Conservation (phyloP, 108 stramenopile genomes). For the Craspedostauros australis region DNA sequence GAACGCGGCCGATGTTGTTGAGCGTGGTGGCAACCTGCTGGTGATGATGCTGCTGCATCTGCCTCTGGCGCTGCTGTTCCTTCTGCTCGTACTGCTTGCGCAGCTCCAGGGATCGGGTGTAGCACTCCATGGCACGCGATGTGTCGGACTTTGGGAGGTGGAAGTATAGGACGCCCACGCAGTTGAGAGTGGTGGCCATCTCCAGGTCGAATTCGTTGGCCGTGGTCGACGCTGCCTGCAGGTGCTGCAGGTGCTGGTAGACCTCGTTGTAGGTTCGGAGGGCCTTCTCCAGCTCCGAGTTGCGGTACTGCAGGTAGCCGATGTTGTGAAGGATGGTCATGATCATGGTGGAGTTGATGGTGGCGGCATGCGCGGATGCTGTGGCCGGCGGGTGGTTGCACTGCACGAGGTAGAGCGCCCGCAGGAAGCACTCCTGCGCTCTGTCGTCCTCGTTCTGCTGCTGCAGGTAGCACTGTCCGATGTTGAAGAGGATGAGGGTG, state of each 20-base stretch:
- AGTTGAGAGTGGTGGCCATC: constrained; percentile 30
- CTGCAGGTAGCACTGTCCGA: constrained; percentile 31
- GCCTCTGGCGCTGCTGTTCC: neutral
- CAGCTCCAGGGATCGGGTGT: constrained; percentile 23
- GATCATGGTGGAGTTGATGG: constrained; percentile 4
- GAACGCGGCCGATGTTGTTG: constrained; percentile 60
- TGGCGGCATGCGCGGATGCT: too few species aligned
- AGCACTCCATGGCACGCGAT: constrained; percentile 35
- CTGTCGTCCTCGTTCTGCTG: constrained; percentile 21
- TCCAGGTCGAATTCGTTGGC: too few species aligned
- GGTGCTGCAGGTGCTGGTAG: constrained; percentile 4
- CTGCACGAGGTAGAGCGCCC: constrained; percentile 15
- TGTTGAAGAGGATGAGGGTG: constrained; percentile 42
- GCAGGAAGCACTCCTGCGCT: constrained; percentile 26
- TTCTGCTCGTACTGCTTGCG: constrained; percentile 7
- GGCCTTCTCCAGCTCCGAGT: constrained; percentile 22
- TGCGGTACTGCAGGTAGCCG: constrained; percentile 43
- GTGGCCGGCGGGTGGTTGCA: too few species aligned
- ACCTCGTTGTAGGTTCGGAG: constrained; percentile 28
- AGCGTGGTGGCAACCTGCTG: constrained; percentile 43
- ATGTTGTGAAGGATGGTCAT: constrained; percentile 53
- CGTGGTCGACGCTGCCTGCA: neutral
- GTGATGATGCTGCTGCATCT: too few species aligned
- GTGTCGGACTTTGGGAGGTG: constrained; percentile 35
- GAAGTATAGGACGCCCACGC: constrained; percentile 46